A percentile compares a stretch with the other conserved stretches of the same genome.
Evolutionary conservation across 2,329 filamentous ascomycete species (phyloP).

Genomic region (Colletotrichum camelliae): DNA sequence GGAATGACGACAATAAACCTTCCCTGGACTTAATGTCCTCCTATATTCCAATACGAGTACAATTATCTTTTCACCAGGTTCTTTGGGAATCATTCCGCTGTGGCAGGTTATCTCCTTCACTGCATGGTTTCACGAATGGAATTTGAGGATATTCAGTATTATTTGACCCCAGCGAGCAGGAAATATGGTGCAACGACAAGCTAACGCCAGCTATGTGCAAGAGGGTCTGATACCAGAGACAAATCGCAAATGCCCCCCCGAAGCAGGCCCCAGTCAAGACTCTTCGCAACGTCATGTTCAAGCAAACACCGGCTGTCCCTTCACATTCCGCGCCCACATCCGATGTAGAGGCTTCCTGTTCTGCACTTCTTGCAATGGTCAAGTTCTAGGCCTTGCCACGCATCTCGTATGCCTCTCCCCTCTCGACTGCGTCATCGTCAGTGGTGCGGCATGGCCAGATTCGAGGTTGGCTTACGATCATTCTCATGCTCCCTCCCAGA

Average conservation of each 20-base stretch:
- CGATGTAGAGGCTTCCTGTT: background rate
- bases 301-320: background rate
- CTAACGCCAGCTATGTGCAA: background rate
- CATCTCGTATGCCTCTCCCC: constrained; percentile 6
- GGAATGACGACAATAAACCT: background rate
- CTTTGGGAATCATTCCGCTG: background rate
- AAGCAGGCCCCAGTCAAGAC: background rate
- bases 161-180: background rate
- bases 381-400: background rate
- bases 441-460: background rate
- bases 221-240: background rate
- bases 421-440: background rate
- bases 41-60: background rate
- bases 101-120: background rate
- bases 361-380: background rate
- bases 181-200: background rate
- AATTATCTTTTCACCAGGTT: background rate
- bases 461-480: background rate
- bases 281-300: background rate
- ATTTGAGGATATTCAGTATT: background rate
- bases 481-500: background rate
- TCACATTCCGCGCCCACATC: background rate
- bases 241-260: background rate
- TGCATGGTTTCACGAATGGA: background rate
- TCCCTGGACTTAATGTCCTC: background rate